Evolutionary conservation across 208 protist genomes (phyloP).

Genomic region (Trypanosoma scelopori): DNA sequence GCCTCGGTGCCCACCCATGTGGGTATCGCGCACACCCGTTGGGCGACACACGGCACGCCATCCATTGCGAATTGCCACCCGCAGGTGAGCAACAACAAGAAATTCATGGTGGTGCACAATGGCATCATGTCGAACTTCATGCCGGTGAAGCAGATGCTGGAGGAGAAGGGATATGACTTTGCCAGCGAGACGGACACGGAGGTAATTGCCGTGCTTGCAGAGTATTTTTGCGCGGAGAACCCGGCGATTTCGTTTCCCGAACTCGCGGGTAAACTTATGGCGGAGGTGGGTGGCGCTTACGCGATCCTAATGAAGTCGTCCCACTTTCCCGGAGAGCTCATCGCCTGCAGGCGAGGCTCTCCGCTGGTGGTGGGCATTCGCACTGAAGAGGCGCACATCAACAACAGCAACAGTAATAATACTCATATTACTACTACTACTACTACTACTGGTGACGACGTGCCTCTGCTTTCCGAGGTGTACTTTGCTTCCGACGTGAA

Average conservation of each 20-base stretch:
- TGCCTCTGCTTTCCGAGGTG: constrained; percentile 51
- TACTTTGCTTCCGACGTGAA: constrained; percentile 94
- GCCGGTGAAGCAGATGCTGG: constrained; percentile 72
- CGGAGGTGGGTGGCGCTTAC: constrained; percentile 86
- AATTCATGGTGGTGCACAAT: constrained; percentile 94
- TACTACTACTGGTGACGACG: too few relatives aligned
- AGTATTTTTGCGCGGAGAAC: constrained; percentile 79
- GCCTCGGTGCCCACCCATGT: constrained; percentile 40
- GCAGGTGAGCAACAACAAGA: constrained; percentile 66
- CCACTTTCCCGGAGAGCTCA: constrained; percentile 89
- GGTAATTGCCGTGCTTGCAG: constrained; percentile 89
- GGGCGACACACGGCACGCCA: constrained; percentile 96
- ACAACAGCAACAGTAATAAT: constrained; percentile 17
- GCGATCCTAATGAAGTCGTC: constrained; percentile 85
- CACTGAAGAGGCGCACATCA: not conserved
- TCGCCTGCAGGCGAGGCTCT: constrained; percentile 87
- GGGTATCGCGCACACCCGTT: constrained; percentile 96
- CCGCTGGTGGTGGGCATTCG: constrained; percentile 92
- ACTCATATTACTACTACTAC: too few relatives aligned
- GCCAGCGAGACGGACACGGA: constrained; percentile 94
- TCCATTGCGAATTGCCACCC: constrained; percentile 94
- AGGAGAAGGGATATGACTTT: constrained; percentile 79
- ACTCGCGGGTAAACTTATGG: constrained; percentile 50
- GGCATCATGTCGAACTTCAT: constrained; percentile 96
- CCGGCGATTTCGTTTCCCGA: constrained; percentile 47